Evolutionary conservation across 305 asterid genomes (phyloP).

Genomic region (Withania somnifera): DNA sequence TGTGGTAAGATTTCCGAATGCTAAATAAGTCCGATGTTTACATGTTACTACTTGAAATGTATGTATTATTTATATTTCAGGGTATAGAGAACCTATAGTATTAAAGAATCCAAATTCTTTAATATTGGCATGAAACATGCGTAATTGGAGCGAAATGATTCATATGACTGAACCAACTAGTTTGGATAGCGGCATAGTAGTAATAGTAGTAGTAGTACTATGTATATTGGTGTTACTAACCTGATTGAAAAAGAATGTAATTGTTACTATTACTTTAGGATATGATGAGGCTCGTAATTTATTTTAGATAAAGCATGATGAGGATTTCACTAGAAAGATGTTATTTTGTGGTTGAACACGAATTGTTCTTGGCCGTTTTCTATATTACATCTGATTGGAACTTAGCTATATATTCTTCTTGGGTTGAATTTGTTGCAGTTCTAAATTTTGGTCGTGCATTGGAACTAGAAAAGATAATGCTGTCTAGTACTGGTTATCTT

Average conservation of each 20-base stretch:
- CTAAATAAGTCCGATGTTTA: neutral
- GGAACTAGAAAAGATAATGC: neutral
- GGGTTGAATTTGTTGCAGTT: neutral
- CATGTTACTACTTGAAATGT: neutral
- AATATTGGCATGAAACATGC: neutral
- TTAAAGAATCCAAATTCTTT: neutral
- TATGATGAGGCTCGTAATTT: neutral
- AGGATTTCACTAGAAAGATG: neutral
- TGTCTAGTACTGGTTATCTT: neutral
- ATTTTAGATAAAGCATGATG: neutral
- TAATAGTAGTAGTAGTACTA: neutral
- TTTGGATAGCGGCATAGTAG: neutral
- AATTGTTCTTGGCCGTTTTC: neutral
- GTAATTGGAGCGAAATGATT: neutral
- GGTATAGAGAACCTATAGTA: neutral
- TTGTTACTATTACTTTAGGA: neutral
- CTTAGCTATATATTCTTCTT: neutral
- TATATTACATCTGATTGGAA: neutral
- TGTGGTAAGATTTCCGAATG: constrained; percentile 37
- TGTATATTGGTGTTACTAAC: neutral
- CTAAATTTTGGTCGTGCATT: neutral
- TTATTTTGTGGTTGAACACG: neutral
- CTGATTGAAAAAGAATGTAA: neutral
- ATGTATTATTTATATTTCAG: neutral
- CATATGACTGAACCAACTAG: neutral